Evolutionary conservation across 2,329 filamentous ascomycete genomes (phyloP), one percentile per base, ranked within the genome.

Genomic region (Ophiostoma sp.): DNA sequence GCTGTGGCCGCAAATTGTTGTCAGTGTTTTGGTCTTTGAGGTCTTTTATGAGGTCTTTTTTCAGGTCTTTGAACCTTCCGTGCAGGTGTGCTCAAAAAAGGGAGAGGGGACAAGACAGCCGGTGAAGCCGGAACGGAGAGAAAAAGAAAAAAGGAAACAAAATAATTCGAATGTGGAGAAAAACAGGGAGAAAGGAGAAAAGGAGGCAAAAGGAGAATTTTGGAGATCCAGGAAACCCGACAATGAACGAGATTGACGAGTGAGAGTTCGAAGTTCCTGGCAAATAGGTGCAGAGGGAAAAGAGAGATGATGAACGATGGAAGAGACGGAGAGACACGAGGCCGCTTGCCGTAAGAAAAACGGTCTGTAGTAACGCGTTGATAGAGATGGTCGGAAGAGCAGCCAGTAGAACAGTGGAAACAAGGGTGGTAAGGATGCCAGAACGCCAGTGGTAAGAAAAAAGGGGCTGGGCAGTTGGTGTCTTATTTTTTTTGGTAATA

Each of bases 401-500:
- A 22, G 31, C 36, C n/a, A 22, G 59, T 63, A n/a, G 25, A 22
- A 28, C 61, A 64, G 61, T 28, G 22, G 61, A 45, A 45, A 66
- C 22, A 45, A 64, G 61, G 61, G 9, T 66, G 45, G 64, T 31
- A 52, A 42, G 52, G 36, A 69, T 22, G 52, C 22, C 36, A 69
- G 50, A 31, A 8, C 36, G 31, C 25, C 12, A 33, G 45, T 25
- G 45, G 69, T n/a, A 50, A 59, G 66, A 63, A 33, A 72, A 73
- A 69, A 73, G 66, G 72, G 68, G 57, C 52, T 55, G 64, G 66
- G 68, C 36, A n/a, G 68, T 70, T 42, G 48, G 48, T 39, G 68
- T 70, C 48, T 55, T 70, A 39, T n/a, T n/a, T 70, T 70, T 70
- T 36, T 28, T 31, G 59, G 36, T 61, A 71, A 70, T 70, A 74